These are phyloP conservation scores for Lepidium africanum DNA, from an alignment of 345 rosid genomes.

Conservation along the genomic window DNA sequence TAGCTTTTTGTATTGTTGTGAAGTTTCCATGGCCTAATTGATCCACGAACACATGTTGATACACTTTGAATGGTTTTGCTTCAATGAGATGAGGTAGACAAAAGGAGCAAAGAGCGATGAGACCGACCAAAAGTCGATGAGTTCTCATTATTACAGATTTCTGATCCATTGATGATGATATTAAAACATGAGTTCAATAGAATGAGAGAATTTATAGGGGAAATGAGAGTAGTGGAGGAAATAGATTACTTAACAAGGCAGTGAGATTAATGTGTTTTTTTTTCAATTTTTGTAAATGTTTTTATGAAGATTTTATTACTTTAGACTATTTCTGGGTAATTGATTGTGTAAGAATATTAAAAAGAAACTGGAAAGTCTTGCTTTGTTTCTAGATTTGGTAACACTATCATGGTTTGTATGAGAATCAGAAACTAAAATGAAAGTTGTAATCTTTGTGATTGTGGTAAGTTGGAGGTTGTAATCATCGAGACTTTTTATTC, in stretches of 20 bases:
- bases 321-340: not conserved
- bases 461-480: not conserved
- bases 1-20: slow-evolving; percentile 50
- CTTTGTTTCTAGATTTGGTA: slow-evolving; percentile 12
- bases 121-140: not conserved
- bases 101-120: not conserved
- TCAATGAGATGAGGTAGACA: not conserved
- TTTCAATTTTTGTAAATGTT: not conserved
- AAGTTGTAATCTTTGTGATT: slow-evolving; percentile 10
- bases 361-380: slow-evolving; percentile 14
- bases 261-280: not conserved
- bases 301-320: slow-evolving; percentile 3
- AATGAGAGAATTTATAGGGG: not conserved
- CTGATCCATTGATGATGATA: not conserved
- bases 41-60: slow-evolving; percentile 33
- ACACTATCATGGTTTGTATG: not conserved
- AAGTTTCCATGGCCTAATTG: slow-evolving; percentile 45
- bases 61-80: slow-evolving; percentile 1
- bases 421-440: slow-evolving; percentile 2
- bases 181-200: slow-evolving; percentile 9
- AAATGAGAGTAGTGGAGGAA: not conserved
- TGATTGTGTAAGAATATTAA: not conserved
- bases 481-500: not conserved
- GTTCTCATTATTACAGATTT: slow-evolving; percentile 5
- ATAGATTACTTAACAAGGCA: not conserved